These are phyloP conservation scores for Trichoderma sp. DNA, from an alignment of 2,329 filamentous ascomycete species.

Conservation along the genomic window DNA sequence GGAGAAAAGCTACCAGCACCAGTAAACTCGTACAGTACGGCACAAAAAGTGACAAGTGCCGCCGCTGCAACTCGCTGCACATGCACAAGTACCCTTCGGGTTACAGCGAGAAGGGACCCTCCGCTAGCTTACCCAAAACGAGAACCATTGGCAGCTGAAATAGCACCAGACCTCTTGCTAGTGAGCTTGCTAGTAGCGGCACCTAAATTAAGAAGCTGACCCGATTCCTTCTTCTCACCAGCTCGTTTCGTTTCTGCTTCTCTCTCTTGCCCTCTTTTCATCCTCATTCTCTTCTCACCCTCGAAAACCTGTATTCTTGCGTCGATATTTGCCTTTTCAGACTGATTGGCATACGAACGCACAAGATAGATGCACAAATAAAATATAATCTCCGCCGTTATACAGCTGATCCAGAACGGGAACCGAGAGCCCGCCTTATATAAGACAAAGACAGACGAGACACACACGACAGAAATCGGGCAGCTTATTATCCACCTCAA, in stretches of 20 bases:
- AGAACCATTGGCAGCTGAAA: conserved; percentile 9
- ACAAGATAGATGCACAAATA: not conserved
- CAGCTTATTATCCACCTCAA: not conserved
- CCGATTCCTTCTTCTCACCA: not conserved
- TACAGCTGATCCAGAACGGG: not conserved
- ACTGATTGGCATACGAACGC: not conserved
- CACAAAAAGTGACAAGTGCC: not conserved
- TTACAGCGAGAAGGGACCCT: not conserved
- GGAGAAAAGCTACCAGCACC: not conserved
- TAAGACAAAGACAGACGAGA: not conserved
- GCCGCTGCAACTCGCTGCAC: not conserved
- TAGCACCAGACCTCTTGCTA: not conserved
- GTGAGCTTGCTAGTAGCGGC: not conserved
- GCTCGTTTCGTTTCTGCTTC: not conserved
- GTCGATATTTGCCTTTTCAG: not conserved
- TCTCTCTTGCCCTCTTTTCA: not conserved
- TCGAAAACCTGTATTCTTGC: not conserved
- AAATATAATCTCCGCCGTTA: not conserved
- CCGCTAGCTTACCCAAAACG: not conserved
- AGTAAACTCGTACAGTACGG: not conserved
- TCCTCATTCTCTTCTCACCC: not conserved
- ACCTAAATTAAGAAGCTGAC: conserved; percentile 18
- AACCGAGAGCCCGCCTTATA: not conserved
- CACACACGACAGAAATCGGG: not conserved
- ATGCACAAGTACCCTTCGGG: not conserved